Evolutionary conservation across 768 basidiomycete species (phyloP).

Genomic region (Panaeolus papilionaceus): DNA sequence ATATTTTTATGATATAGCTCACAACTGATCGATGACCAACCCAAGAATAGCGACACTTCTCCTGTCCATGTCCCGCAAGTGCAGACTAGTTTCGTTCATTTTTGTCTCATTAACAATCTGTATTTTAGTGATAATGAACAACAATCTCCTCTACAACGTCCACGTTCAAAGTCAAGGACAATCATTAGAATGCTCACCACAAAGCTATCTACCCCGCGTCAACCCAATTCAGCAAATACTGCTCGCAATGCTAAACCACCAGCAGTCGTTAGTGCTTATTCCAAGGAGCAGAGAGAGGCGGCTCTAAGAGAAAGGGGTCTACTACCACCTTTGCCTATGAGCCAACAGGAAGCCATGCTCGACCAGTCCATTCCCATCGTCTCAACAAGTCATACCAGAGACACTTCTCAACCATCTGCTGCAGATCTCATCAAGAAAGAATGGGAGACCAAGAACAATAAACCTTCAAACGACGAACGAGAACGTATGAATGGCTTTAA

Average conservation of each 20-base stretch:
- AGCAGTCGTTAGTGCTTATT: conserved; percentile 29
- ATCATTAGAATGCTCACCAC: conserved; percentile 41
- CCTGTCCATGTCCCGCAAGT: conserved; percentile 5
- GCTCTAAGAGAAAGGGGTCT: conserved; percentile 68
- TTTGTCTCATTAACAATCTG: not conserved
- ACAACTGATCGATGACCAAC: conserved; percentile 4
- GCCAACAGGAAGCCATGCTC: conserved; percentile 44
- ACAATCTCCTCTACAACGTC: conserved; percentile 15
- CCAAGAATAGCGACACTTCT: not conserved
- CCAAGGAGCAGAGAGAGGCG: conserved; percentile 53
- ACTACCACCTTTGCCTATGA: conserved; percentile 56
- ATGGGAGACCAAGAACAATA: conserved; percentile 53
- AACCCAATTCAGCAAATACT: conserved; percentile 21
- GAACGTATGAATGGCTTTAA: conserved; percentile 41
- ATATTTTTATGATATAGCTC: not conserved
- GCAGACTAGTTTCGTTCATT: not conserved
- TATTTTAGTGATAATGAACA: not conserved
- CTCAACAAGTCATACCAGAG: conserved; percentile 17
- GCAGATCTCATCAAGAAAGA: conserved; percentile 59
- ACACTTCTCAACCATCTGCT: conserved; percentile 38
- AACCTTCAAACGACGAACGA: conserved; percentile 28
- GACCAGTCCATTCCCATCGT: conserved; percentile 46
- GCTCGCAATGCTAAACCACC: conserved; percentile 14
- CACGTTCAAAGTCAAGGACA: conserved; percentile 35
- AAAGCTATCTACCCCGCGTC: conserved; percentile 31